Evolutionary conservation across 1,284 basidiomycete species (phyloP).

Genomic region (Trichosporon sp.): DNA sequence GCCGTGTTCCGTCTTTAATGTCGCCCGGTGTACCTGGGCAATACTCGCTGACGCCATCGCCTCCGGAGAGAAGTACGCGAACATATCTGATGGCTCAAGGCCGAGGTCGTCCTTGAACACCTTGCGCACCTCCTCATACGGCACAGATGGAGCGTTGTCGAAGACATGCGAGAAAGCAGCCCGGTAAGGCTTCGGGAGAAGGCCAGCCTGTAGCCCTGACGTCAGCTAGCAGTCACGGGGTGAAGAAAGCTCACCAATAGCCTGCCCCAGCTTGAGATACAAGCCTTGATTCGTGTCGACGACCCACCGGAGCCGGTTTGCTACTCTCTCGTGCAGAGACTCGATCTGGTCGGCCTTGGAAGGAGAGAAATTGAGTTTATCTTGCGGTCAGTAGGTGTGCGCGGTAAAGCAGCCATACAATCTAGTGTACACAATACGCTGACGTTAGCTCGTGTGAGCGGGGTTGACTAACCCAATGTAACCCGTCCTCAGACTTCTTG

Average conservation of each 20-base stretch:
- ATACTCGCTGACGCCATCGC: conserved; percentile 80
- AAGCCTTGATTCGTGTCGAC: conserved; percentile 75
- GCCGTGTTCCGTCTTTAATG: conserved; percentile 48
- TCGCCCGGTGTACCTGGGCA: conserved; percentile 80
- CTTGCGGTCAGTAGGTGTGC: conserved; percentile 15
- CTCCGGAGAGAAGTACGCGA: conserved; percentile 65
- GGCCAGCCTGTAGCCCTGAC: conserved; percentile 69
- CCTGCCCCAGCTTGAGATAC: conserved; percentile 79
- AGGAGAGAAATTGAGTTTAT: conserved; percentile 74
- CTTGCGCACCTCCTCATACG: conserved; percentile 60
- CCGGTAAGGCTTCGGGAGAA: conserved; percentile 75
- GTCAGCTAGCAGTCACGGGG: neutral
- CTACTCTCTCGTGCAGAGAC: conserved; percentile 71
- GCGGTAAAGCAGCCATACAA: conserved; percentile 24
- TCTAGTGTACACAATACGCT: conserved; percentile 44
- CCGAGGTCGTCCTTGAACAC: conserved; percentile 69
- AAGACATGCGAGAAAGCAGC: conserved; percentile 73
- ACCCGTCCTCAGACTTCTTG: conserved; percentile 60
- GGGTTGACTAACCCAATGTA: conserved; percentile 54
- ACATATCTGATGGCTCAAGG: conserved; percentile 63
- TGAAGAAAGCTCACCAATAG: conserved; percentile 27
- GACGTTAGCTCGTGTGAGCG: conserved; percentile 37
- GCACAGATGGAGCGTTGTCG: conserved; percentile 76
- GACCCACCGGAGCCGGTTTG: conserved; percentile 65
- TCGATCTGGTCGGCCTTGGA: conserved; percentile 63